Evolutionary conservation across 371 early-diverging fungal species (phyloP).

Genomic region (Mortierella sp.): DNA sequence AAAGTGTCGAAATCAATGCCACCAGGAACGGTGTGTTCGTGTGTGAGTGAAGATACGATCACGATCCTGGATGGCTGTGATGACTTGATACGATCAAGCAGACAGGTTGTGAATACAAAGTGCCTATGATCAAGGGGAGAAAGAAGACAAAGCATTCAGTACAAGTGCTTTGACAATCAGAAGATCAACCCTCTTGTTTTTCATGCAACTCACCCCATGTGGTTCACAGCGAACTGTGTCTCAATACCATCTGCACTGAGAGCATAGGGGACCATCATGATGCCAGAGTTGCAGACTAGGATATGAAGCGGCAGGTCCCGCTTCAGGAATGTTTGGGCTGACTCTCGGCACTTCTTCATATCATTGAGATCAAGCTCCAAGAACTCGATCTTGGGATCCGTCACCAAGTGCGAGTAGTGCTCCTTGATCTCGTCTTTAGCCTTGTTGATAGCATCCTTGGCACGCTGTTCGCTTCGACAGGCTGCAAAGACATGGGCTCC

Average conservation of each 20-base stretch:
- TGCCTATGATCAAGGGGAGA: slow-evolving; percentile 46
- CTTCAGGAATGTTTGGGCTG: slow-evolving; percentile 63
- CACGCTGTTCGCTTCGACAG: slow-evolving; percentile 62
- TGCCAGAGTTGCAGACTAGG: slow-evolving; percentile 75
- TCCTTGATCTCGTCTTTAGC: slow-evolving; percentile 56
- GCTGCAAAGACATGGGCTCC: slow-evolving; percentile 67
- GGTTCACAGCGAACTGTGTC: slow-evolving; percentile 40
- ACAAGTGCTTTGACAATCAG: not conserved
- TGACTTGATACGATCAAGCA: slow-evolving; percentile 67
- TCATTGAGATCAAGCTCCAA: slow-evolving; percentile 68
- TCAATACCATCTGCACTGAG: slow-evolving; percentile 77
- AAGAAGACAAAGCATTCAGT: slow-evolving; percentile 64
- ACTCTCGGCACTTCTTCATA: slow-evolving; percentile 59
- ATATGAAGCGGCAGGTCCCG: slow-evolving; percentile 63
- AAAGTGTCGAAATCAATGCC: slow-evolving; percentile 54
- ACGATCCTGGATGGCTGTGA: slow-evolving; percentile 65
- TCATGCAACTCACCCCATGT: slow-evolving; percentile 46
- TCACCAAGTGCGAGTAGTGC: not conserved
- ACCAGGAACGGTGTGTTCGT: slow-evolving; percentile 28
- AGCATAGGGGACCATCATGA: slow-evolving; percentile 72
- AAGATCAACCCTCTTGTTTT: not conserved
- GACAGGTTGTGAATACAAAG: slow-evolving; percentile 65
- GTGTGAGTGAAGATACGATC: slow-evolving; percentile 51
- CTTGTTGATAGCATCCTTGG: slow-evolving; percentile 56
- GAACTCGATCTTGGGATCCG: slow-evolving; percentile 54